Evolutionary conservation across 495 filamentous ascomycete genomes (phyloP).

Genomic region (Penicillium desertorum): DNA sequence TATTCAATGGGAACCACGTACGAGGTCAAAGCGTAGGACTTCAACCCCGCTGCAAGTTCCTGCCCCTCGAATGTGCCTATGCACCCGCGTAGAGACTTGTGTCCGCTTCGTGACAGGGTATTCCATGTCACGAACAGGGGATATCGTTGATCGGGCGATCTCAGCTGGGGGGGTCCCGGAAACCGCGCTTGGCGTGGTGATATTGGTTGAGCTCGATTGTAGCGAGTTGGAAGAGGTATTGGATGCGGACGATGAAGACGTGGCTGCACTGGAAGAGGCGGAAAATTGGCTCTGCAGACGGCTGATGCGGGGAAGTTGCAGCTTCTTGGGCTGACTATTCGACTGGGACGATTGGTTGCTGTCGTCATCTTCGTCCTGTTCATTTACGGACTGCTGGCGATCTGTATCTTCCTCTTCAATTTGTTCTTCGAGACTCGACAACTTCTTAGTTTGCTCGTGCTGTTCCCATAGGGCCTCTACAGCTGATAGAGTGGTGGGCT

Average conservation of each 20-base stretch:
- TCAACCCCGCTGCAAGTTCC: constrained; percentile 68
- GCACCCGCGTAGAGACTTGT: constrained; percentile 80
- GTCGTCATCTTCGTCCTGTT: constrained; percentile 31
- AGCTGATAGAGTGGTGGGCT: constrained; percentile 56
- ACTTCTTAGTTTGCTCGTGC: constrained; percentile 47
- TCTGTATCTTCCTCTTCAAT: constrained; percentile 22
- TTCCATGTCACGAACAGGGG: constrained; percentile 98
- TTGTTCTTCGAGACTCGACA: constrained; percentile 32
- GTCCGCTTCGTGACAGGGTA: constrained; percentile 58
- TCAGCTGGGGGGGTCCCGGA: constrained; percentile 24
- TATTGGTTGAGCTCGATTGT: constrained; percentile 45
- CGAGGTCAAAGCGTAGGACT: constrained; percentile 82
- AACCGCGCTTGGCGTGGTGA: constrained; percentile 46
- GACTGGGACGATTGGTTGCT: constrained; percentile 26
- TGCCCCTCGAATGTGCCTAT: constrained; percentile 93
- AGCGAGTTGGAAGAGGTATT: constrained; percentile 44
- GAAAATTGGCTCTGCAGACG: constrained; percentile 38
- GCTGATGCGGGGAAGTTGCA: constrained; percentile 36
- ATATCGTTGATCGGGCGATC: constrained; percentile 32
- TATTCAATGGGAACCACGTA: constrained; percentile 39
- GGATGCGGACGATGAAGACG: constrained; percentile 46
- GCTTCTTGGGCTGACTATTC: constrained; percentile 18
- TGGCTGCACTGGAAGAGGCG: constrained; percentile 47
- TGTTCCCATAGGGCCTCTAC: constrained; percentile 73
- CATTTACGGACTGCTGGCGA: constrained; percentile 21